Evolutionary conservation across 495 filamentous ascomycete species (phyloP).

Genomic region (Podospora pseudoanserina): DNA sequence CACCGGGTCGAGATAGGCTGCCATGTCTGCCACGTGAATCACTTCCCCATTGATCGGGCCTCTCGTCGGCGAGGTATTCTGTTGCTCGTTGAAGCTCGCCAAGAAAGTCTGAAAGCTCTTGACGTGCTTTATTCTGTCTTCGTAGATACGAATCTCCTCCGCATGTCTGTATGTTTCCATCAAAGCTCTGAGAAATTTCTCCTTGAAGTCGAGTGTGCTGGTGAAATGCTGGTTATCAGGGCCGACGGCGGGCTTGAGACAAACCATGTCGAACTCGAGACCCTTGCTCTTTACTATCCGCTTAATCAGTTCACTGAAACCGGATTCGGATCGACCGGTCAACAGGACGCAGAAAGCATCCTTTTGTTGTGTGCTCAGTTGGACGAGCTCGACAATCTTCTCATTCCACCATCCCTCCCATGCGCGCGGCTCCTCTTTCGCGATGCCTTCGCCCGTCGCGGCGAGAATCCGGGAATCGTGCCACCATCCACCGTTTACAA

Average conservation of each 20-base stretch:
- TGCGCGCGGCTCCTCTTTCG: constrained; percentile 73
- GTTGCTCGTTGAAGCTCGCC: constrained; percentile 60
- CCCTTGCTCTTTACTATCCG: constrained; percentile 75
- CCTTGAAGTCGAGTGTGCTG: constrained; percentile 85
- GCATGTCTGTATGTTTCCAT: constrained; percentile 80
- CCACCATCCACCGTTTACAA: constrained; percentile 94
- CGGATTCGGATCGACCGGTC: constrained; percentile 77
- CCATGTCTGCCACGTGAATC: constrained; percentile 76
- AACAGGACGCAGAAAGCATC: constrained; percentile 83
- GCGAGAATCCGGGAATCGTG: constrained; percentile 83
- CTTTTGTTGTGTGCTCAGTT: constrained; percentile 78
- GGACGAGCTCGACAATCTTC: constrained; percentile 76
- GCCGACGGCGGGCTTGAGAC: constrained; percentile 79
- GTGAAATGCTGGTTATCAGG: constrained; percentile 71
- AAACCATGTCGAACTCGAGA: constrained; percentile 84
- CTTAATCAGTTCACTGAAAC: constrained; percentile 75
- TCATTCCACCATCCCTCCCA: constrained; percentile 99
- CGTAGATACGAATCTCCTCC: constrained; percentile 71
- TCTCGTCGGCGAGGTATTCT: constrained; percentile 39
- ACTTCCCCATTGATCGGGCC: constrained; percentile 73
- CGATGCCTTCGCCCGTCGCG: constrained; percentile 79
- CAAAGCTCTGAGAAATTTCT: constrained; percentile 71
- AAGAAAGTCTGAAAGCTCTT: constrained; percentile 82
- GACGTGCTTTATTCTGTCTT: constrained; percentile 59
- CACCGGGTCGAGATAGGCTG: constrained; percentile 73